Evolutionary conservation across 768 basidiomycete species (phyloP).

Genomic region (Mycena albidolilacea): DNA sequence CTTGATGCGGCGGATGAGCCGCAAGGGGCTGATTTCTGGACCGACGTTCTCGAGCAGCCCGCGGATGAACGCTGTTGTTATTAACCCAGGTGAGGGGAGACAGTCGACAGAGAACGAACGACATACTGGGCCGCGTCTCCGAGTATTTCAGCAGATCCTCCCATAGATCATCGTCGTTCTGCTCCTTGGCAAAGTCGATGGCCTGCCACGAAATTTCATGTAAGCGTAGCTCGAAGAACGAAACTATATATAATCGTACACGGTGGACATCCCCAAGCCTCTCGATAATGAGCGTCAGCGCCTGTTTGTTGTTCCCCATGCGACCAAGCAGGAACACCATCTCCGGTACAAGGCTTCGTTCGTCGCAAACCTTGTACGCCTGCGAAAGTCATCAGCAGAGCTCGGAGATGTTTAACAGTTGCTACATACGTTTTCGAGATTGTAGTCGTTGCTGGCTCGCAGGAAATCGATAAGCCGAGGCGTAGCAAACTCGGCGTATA

Average conservation of each 20-base stretch:
- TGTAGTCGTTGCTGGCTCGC: constrained; percentile 92
- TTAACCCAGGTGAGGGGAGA: background rate
- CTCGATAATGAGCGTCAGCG: constrained; percentile 95
- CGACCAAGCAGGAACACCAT: constrained; percentile 98
- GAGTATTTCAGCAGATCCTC: constrained; percentile 96
- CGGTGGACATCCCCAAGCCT: constrained; percentile 92
- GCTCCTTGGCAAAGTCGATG: constrained; percentile 98
- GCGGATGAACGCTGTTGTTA: constrained; percentile 85
- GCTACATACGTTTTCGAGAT: constrained; percentile 78
- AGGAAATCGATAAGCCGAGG: constrained; percentile 90
- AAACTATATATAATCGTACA: constrained; percentile 56
- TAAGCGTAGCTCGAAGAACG: background rate
- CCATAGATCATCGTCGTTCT: constrained; percentile 97
- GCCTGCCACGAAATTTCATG: constrained; percentile 64
- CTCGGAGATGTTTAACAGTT: background rate
- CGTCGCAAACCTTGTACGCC: constrained; percentile 91
- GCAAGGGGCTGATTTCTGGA: constrained; percentile 94
- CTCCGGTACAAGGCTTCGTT: constrained; percentile 90
- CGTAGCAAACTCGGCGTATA: constrained; percentile 92
- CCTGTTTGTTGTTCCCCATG: constrained; percentile 98
- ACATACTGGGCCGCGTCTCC: constrained; percentile 89
- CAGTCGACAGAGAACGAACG: background rate
- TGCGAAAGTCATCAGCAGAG: constrained; percentile 46
- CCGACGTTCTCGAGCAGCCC: constrained; percentile 96
- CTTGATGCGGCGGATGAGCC: constrained; percentile 94